Conservation (phyloP, 768 basidiomycete species). For the Tylopilus plumbeoviolaceoides region DNA sequence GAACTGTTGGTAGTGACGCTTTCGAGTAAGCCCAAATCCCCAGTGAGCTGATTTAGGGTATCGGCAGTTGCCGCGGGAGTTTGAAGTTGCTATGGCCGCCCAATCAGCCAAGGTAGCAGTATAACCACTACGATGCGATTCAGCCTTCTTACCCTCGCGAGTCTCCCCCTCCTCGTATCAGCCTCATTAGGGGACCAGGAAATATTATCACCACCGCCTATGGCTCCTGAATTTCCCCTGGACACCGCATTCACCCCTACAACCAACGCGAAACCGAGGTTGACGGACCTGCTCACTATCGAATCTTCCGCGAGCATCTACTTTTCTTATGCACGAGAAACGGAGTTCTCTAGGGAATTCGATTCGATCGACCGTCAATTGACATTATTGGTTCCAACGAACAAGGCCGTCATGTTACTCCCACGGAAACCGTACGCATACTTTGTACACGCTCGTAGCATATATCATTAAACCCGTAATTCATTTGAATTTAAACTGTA, state of each 20-base stretch:
- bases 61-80: too few relatives aligned
- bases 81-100: background rate
- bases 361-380: slow-evolving; percentile 23
- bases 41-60: too few relatives aligned
- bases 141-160: slow-evolving; percentile 24
- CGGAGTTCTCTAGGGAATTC: slow-evolving; percentile 54
- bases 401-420: slow-evolving; percentile 83
- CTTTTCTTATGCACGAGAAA: slow-evolving; percentile 77
- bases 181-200: slow-evolving; percentile 30
- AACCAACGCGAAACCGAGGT: slow-evolving; percentile 46
- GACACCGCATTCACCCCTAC: slow-evolving; percentile 31
- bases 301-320: slow-evolving; percentile 75
- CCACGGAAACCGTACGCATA: slow-evolving; percentile 72
- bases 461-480: background rate
- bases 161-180: slow-evolving; percentile 28
- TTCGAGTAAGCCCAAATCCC: too few relatives aligned
- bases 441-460: background rate
- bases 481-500: slow-evolving; percentile 29
- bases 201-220: slow-evolving; percentile 16
- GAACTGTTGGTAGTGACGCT: too few relatives aligned
- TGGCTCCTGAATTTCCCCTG: slow-evolving; percentile 8
- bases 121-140: slow-evolving; percentile 14
- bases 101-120: background rate
- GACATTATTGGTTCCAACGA: slow-evolving; percentile 80
- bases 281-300: slow-evolving; percentile 77